These are phyloP conservation scores for Madurella mycetomatis DNA, from an alignment of 2,329 filamentous ascomycete species.

Conservation along the genomic window DNA sequence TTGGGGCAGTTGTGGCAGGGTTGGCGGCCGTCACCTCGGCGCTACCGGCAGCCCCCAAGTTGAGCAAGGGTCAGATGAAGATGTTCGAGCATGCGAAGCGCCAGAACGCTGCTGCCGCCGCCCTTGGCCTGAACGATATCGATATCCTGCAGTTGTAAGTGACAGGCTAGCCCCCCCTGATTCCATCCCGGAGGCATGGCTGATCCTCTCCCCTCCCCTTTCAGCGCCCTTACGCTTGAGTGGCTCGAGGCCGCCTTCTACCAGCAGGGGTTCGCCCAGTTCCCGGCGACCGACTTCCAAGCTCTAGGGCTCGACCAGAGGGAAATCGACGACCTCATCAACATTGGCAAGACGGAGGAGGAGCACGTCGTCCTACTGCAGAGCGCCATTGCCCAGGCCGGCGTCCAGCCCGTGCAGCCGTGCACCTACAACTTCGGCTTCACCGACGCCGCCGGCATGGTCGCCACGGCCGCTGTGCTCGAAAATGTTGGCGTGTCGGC, in stretches of 20 bases:
- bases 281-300: constrained; percentile 60
- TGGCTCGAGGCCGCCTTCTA: constrained; percentile 72
- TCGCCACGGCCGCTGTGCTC: constrained; percentile 64
- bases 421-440: constrained; percentile 71
- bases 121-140: constrained; percentile 46
- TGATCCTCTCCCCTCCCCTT: constrained; percentile 15
- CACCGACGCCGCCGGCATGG: constrained; percentile 61
- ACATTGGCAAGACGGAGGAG: constrained; percentile 59
- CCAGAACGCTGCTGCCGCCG: constrained; percentile 46
- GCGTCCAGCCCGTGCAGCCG: constrained; percentile 60
- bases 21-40: constrained; percentile 45
- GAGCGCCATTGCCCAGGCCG: constrained; percentile 56
- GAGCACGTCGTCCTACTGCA: constrained; percentile 58
- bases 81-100: constrained; percentile 47
- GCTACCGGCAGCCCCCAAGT: constrained; percentile 41
- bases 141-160: constrained; percentile 58
- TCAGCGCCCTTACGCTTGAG: constrained; percentile 66
- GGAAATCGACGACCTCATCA: constrained; percentile 57
- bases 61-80: constrained; percentile 42
- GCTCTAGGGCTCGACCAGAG: constrained; percentile 53
- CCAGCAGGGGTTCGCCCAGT: constrained; percentile 63
- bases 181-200: constrained; percentile 1
- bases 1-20: constrained; percentile 39
- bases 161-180: background rate
- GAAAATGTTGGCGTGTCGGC: constrained; percentile 72